Percentiles rank a stretch among this genome's conserved stretches.
Conservation (phyloP, 1,284 basidiomycete genomes). For the Naganishia cerealis region DNA sequence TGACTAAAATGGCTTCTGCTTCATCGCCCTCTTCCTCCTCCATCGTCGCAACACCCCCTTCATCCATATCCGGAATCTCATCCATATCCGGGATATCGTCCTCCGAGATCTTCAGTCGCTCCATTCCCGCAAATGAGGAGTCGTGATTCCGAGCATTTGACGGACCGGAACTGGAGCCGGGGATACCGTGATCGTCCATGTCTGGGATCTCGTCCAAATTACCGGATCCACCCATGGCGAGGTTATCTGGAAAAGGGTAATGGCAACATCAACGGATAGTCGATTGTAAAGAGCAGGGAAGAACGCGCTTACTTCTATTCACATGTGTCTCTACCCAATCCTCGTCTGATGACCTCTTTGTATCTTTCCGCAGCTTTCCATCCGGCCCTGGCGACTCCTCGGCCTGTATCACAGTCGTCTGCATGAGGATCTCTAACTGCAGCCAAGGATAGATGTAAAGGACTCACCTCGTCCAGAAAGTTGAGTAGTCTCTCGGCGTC, state of each 20-base stretch:
- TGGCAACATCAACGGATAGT: background rate
- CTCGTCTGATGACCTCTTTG: constrained; percentile 39
- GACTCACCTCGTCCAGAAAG: constrained; percentile 54
- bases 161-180: constrained; percentile 36
- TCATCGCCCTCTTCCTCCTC: constrained; percentile 76
- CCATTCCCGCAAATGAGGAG: constrained; percentile 30
- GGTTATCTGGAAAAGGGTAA: constrained; percentile 16
- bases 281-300: background rate
- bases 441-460: too few species aligned
- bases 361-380: constrained; percentile 37
- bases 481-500: constrained; percentile 82
- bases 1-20: constrained; percentile 59
- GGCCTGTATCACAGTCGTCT: constrained; percentile 37
- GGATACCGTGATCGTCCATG: constrained; percentile 36
- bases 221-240: constrained; percentile 12
- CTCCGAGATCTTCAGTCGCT: constrained; percentile 45
- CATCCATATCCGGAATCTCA: constrained; percentile 90
- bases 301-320: constrained; percentile 44
- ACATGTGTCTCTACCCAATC: constrained; percentile 58
- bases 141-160: constrained; percentile 23
- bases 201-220: constrained; percentile 51
- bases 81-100: constrained; percentile 76
- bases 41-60: constrained; percentile 67
- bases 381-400: constrained; percentile 50
- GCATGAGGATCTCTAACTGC: background rate